These are phyloP conservation scores for Yarrowia sp. DNA, from an alignment of 805 yeast species.

Conservation along the genomic window DNA sequence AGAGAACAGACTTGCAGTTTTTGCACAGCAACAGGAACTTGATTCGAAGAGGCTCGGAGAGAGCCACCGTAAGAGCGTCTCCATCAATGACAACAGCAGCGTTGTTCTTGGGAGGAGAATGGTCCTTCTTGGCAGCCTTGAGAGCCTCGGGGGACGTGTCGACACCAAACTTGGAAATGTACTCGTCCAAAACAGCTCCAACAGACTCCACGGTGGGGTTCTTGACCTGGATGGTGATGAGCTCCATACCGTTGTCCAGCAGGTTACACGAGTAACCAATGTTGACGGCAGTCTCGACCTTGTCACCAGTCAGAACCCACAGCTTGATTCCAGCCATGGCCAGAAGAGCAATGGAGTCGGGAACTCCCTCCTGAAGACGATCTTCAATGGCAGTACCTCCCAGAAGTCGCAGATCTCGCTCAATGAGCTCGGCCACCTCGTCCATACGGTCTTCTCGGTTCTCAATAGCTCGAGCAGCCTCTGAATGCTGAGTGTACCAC, in stretches of 20 bases:
- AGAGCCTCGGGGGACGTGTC: constrained; percentile 46
- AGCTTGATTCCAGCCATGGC: constrained; percentile 74
- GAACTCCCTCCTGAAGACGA: constrained; percentile 77
- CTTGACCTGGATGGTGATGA: constrained; percentile 50
- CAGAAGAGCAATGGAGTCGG: constrained; percentile 64
- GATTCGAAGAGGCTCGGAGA: constrained; percentile 44
- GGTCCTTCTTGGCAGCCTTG: constrained; percentile 54
- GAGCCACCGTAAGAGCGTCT: constrained; percentile 54
- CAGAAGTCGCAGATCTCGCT: constrained; percentile 52
- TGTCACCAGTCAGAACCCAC: constrained; percentile 85
- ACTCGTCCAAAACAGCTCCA: constrained; percentile 43
- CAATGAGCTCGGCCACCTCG: constrained; percentile 58
- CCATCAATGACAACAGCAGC: constrained; percentile 74
- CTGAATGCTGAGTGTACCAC: constrained; percentile 57
- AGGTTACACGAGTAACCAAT: constrained; percentile 80
- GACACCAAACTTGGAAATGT: constrained; percentile 50
- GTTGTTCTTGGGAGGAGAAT: constrained; percentile 56
- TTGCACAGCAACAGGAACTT: constrained; percentile 71
- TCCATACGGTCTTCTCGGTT: constrained; percentile 63
- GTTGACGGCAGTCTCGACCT: constrained; percentile 81
- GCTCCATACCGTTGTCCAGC: constrained; percentile 65
- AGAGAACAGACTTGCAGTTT: constrained; percentile 70
- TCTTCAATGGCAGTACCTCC: constrained; percentile 91
- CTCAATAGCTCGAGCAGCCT: constrained; percentile 55
- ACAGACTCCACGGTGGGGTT: constrained; percentile 31